phyloP scores from a whole-genome alignment of 331 rosid species.

The Erythrophleum ivorense region DNA sequence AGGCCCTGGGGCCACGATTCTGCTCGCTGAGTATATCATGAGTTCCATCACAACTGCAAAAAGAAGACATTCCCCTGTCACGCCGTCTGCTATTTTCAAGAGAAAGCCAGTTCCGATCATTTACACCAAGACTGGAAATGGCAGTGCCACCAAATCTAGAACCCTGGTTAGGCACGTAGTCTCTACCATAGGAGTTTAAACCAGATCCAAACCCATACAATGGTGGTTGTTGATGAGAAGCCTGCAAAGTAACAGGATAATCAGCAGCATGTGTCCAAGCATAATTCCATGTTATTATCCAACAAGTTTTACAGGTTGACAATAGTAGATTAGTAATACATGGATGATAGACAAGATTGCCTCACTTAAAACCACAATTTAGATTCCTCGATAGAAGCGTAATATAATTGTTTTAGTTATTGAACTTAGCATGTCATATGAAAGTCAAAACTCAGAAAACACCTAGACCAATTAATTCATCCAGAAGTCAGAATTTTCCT shows the following conservation, averaged over 20 bases:
- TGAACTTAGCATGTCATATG: constrained; percentile 2
- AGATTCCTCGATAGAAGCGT: constrained; percentile 8
- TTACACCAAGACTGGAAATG: constrained; percentile 55
- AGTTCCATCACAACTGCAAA: constrained; percentile 76
- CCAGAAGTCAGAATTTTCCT: constrained; percentile 3
- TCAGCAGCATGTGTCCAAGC: constrained; percentile 23
- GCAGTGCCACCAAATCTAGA: constrained; percentile 61
- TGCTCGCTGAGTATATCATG: constrained; percentile 80
- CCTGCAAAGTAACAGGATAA: constrained; percentile 52
- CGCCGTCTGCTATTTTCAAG: constrained; percentile 66
- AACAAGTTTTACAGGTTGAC: constrained; percentile 29
- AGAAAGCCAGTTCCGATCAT: constrained; percentile 62
- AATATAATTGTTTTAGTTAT: constrained; percentile 10
- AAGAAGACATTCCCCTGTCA: constrained; percentile 53
- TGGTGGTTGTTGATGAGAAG: constrained; percentile 72
- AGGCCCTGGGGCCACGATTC: constrained; percentile 89
- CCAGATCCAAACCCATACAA: constrained; percentile 78
- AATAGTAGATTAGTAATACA: constrained; percentile 11
- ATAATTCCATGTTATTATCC: constrained; percentile 24
- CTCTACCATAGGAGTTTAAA: constrained; percentile 66
- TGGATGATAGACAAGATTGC: constrained; percentile 33
- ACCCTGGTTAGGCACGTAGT: constrained; percentile 67
- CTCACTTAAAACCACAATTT: constrained; percentile 6
- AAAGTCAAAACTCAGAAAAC: constrained; percentile 17
- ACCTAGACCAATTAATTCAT: constrained; percentile 27